Evolutionary conservation across 1,139 yeast species (phyloP), one percentile per base, ranked within the genome.

Genomic region (Candida pseudocylindracea): DNA sequence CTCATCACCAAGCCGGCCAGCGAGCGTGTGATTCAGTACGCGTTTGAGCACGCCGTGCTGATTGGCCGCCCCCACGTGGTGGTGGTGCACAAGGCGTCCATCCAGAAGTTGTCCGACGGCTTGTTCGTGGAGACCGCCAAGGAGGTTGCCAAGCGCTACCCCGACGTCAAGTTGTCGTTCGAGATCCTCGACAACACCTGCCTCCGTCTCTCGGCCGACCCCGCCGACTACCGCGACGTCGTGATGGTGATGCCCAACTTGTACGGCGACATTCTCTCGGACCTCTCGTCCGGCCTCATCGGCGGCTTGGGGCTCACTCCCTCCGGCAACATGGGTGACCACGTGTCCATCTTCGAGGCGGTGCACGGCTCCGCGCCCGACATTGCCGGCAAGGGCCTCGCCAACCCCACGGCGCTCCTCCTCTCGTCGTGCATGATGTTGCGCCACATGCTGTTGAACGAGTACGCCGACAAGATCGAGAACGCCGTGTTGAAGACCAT

Each of bases 191-290:
- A 88, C 63, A 85, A 83, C 69, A 81, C 96, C 46, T 83, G 93
- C 35, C 67, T 88, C 57, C 76, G 69, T 57, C 71, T 83, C 55
- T 91, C 92, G 45, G 64, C 81, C 40, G 85, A 83, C 59, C 96
- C 96, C 45, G 55, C 72, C 39, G 73, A 75, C 45, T 85, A 81
- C 69, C 58, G 57, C 49, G 47, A 60, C 49, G 73, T 76, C 39
- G 98, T 88, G 49, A 81, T 88, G 85, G 96, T 88, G 46, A 88
- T 88, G 94, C 98, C 98, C 49, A 88, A 88, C 74, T 71, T 88
- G 59, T 88, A 88, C 60, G 98, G 98, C 67, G 96, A 76, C 57
- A 88, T 88, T 59, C 74, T 88, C 75, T 85, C 96, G 41, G 96
- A 88, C 58, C 67, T 88, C 56, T 80, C 93, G 44, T 79, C 95